These are phyloP conservation scores for Colletotrichum nymphaeae DNA, from an alignment of 2,329 filamentous ascomycete genomes.

Conservation along the genomic window DNA sequence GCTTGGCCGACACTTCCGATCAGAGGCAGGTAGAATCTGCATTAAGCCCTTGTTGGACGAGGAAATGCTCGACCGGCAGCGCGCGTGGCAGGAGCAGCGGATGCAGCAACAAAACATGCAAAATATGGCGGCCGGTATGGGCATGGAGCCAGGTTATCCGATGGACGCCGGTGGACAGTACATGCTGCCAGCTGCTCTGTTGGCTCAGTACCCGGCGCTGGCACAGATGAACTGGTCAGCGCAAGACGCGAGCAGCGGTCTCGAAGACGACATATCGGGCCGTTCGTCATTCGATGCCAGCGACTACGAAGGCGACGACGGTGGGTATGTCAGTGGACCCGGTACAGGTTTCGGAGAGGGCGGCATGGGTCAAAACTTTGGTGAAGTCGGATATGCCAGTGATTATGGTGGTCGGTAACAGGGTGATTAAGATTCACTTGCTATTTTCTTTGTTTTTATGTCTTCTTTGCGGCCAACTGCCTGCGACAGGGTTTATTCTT, in stretches of 20 bases:
- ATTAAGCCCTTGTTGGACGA: slow-evolving; percentile 98
- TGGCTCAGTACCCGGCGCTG: slow-evolving; percentile 94
- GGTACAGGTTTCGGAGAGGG: slow-evolving; percentile 70
- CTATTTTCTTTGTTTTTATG: slow-evolving; percentile 9
- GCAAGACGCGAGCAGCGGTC: slow-evolving; percentile 73
- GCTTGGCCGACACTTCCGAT: slow-evolving; percentile 92
- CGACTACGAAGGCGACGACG: slow-evolving; percentile 80
- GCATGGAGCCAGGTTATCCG: slow-evolving; percentile 70
- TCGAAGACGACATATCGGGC: slow-evolving; percentile 82
- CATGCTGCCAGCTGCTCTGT: slow-evolving; percentile 84
- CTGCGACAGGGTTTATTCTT: slow-evolving; percentile 9
- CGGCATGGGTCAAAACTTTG: slow-evolving; percentile 65
- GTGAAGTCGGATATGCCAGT: slow-evolving; percentile 64
- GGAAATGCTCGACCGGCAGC: slow-evolving; percentile 85
- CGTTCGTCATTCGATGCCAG: slow-evolving; percentile 85
- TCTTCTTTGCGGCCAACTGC: slow-evolving; percentile 13
- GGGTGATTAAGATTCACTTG: not conserved
- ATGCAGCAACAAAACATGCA: slow-evolving; percentile 74
- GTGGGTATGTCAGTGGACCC: slow-evolving; percentile 73
- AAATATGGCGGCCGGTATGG: slow-evolving; percentile 65
- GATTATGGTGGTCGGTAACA: slow-evolving; percentile 60
- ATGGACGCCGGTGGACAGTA: slow-evolving; percentile 70
- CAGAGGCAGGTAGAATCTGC: slow-evolving; percentile 93
- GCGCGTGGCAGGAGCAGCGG: slow-evolving; percentile 78
- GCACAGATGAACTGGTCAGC: slow-evolving; percentile 86